A percentile compares a stretch with the other conserved stretches of the same genome.
phyloP scores from a whole-genome alignment of 495 filamentous ascomycete species.

The Xylaria palmicola region DNA sequence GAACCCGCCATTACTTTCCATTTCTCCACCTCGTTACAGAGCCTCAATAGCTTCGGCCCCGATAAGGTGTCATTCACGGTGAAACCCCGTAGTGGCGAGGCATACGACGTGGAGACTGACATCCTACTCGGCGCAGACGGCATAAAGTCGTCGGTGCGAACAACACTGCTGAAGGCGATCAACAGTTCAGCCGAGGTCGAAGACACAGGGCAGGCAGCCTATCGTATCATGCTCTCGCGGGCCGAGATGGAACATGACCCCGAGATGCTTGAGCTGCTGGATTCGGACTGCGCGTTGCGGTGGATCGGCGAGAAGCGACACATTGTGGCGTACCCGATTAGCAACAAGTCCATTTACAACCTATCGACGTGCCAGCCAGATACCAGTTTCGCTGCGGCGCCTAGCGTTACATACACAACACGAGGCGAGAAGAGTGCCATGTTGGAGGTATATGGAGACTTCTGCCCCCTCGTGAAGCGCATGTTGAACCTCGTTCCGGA shows the following conservation, averaged over 20 bases:
- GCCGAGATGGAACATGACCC: slow-evolving; percentile 65
- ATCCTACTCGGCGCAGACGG: slow-evolving; percentile 72
- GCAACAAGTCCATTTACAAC: slow-evolving; percentile 75
- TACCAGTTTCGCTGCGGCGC: slow-evolving; percentile 66
- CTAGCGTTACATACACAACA: slow-evolving; percentile 75
- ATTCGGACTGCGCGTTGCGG: slow-evolving; percentile 64
- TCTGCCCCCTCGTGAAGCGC: slow-evolving; percentile 67
- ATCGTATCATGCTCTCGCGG: slow-evolving; percentile 76
- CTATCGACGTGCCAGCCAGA: slow-evolving; percentile 74
- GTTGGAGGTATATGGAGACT: slow-evolving; percentile 66
- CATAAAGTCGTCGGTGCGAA: slow-evolving; percentile 65
- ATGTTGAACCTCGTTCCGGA: slow-evolving; percentile 79
- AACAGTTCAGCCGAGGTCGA: slow-evolving; percentile 57
- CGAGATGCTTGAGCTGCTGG: slow-evolving; percentile 65
- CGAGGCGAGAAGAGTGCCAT: slow-evolving; percentile 66
- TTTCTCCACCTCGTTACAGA: slow-evolving; percentile 57
- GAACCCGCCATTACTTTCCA: slow-evolving; percentile 68
- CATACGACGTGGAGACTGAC: slow-evolving; percentile 61
- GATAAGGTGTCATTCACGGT: slow-evolving; percentile 54
- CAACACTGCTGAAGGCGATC: slow-evolving; percentile 58
- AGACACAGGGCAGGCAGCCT: slow-evolving; percentile 78
- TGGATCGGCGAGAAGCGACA: slow-evolving; percentile 79
- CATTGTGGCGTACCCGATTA: slow-evolving; percentile 81
- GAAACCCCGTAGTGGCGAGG: slow-evolving; percentile 54
- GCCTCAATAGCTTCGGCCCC: slow-evolving; percentile 54